phyloP scores from a whole-genome alignment of 805 yeast genomes.

The Trichomonascus vanleenenianus region DNA sequence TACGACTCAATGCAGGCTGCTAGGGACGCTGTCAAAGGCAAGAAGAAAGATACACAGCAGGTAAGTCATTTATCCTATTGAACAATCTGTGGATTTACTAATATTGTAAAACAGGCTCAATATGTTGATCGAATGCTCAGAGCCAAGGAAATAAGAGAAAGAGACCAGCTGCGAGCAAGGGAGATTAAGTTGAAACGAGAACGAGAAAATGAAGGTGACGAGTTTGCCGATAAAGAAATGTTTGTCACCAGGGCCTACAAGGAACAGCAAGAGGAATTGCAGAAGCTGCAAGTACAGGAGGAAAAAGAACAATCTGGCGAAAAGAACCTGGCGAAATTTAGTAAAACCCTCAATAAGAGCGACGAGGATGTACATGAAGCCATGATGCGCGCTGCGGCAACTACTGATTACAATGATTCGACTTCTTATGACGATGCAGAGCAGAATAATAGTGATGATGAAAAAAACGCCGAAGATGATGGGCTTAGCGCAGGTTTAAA shows the following conservation, averaged over 20 bases:
- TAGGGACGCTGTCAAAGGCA: constrained; percentile 9
- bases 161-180: constrained; percentile 36
- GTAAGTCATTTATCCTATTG: no score
- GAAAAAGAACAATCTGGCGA: constrained; percentile 15
- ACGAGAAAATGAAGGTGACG: constrained; percentile 34
- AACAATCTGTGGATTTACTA: no score
- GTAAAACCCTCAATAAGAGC: constrained; percentile 16
- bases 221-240: constrained; percentile 33
- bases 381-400: constrained; percentile 8
- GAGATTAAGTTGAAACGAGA: constrained; percentile 34
- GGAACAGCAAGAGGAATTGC: constrained; percentile 30
- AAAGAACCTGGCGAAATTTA: constrained; percentile 13
- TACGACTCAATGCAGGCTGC: constrained; percentile 37
- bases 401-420: constrained; percentile 1
- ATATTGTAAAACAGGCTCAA: constrained; percentile 20
- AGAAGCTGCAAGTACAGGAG: constrained; percentile 13
- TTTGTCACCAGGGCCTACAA: constrained; percentile 45
- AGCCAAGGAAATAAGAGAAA: constrained; percentile 39
- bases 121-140: constrained; percentile 37
- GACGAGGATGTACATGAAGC: constrained; percentile 16
- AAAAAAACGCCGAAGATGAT: constrained; percentile 11
- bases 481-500: no score
- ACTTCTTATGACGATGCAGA: constrained; percentile 8
- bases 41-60: constrained; percentile 3
- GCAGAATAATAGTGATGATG: constrained; percentile 14